Percentiles rank a stretch among this genome's conserved stretches.
Conservation (phyloP, 176 grass and related monocot species). For the Dactylis glomerata region DNA sequence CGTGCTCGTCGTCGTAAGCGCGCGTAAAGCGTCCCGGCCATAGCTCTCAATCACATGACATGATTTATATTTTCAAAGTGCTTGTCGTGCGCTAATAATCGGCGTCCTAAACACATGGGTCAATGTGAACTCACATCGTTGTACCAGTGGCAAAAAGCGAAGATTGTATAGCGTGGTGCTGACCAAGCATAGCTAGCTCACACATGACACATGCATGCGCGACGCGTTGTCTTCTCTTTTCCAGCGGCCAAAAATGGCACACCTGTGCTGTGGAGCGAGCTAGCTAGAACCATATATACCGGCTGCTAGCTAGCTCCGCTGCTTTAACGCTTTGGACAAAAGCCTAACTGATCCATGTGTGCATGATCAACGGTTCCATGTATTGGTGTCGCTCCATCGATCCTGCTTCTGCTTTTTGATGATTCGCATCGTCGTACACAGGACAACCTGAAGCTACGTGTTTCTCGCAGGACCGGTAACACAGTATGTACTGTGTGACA, state of each 20-base stretch:
- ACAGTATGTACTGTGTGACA: neutral
- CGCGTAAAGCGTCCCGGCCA: no score
- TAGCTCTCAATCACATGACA: neutral
- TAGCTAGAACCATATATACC: neutral
- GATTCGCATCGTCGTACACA: neutral
- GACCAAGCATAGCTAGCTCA: neutral
- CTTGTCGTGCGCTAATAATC: neutral
- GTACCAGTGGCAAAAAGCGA: neutral
- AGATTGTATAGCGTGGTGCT: neutral
- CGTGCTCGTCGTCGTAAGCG: no score
- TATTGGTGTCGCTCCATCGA: neutral
- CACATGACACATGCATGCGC: neutral
- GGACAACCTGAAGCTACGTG: neutral
- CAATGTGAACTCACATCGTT: neutral
- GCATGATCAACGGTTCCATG: neutral
- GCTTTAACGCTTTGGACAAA: constrained; percentile 11
- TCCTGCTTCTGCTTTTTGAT: neutral
- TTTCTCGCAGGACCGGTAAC: neutral
- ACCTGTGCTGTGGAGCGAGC: neutral
- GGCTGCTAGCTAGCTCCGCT: neutral
- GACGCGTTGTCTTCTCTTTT: neutral
- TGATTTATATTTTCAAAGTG: neutral
- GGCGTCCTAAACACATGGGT: neutral
- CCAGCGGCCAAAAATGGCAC: neutral
- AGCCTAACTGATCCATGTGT: neutral